Evolutionary conservation across 805 yeast genomes (phyloP).

Genomic region (Yarrowia divulgata): DNA sequence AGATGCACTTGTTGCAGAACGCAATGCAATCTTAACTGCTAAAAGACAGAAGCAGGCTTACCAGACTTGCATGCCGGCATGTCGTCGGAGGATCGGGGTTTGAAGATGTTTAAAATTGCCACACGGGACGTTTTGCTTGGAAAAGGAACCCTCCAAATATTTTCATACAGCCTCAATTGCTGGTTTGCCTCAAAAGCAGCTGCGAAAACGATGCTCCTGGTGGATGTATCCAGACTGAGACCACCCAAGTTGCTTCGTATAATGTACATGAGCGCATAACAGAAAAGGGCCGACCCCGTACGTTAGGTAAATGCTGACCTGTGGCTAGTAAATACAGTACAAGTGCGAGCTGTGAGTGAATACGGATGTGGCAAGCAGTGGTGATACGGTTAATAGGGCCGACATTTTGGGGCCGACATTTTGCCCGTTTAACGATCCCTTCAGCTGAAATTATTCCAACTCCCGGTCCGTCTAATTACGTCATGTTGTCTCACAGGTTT

Average conservation of each 20-base stretch:
- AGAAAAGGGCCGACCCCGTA: slow-evolving; percentile 16
- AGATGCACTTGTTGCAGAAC: slow-evolving; percentile 3
- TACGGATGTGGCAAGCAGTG: slow-evolving; percentile 9
- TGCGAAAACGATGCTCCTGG: not conserved
- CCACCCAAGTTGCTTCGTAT: not conserved
- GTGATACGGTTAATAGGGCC: too few species aligned
- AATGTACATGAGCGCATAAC: not conserved
- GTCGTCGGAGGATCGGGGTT: slow-evolving; percentile 27
- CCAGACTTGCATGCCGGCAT: slow-evolving; percentile 20
- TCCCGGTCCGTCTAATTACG: too few species aligned
- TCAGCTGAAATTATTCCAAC: too few species aligned
- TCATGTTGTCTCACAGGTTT: too few species aligned
- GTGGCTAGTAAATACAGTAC: slow-evolving; percentile 6
- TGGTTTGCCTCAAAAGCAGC: too few species aligned
- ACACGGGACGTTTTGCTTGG: not conserved
- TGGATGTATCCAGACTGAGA: too few species aligned
- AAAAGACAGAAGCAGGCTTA: slow-evolving; percentile 11
- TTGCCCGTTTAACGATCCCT: too few species aligned
- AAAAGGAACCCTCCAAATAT: not conserved
- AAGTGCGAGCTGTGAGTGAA: not conserved
- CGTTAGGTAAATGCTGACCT: slow-evolving; percentile 25
- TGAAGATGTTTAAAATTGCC: not conserved
- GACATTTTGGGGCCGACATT: too few species aligned
- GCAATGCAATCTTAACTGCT: slow-evolving; percentile 6
- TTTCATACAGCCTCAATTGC: not conserved